phyloP scores from a whole-genome alignment of 2,329 filamentous ascomycete genomes.

The Lachnellula willkommii region DNA sequence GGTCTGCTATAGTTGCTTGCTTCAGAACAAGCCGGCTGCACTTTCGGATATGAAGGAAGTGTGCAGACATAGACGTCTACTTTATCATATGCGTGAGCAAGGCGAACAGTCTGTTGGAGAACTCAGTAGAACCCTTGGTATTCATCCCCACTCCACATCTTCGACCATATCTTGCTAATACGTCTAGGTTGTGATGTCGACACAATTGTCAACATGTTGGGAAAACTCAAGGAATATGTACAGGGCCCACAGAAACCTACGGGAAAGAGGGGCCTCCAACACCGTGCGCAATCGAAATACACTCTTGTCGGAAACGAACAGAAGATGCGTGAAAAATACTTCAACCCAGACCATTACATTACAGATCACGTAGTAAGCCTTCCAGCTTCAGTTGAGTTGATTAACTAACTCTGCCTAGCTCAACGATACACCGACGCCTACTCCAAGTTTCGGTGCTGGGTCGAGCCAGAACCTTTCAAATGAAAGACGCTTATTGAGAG shows the following conservation, averaged over 20 bases:
- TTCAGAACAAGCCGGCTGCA: not conserved
- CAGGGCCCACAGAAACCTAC: not conserved
- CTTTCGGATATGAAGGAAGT: constrained; percentile 7
- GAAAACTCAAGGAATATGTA: not conserved
- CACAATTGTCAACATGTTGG: not conserved
- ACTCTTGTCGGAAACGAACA: constrained; percentile 6
- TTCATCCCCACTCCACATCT: not conserved
- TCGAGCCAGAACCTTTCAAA: not conserved
- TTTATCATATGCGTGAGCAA: constrained; percentile 12
- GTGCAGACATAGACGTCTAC: constrained; percentile 12
- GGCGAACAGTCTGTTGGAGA: constrained; percentile 10
- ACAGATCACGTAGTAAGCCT: constrained; percentile 7
- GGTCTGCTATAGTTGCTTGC: constrained; percentile 20
- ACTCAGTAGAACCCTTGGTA: constrained; percentile 1
- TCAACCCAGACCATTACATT: constrained; percentile 11
- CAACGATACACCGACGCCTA: not conserved
- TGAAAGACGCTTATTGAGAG: not conserved
- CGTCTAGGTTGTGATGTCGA: not conserved
- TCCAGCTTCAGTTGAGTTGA: not conserved
- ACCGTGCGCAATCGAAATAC: constrained; percentile 1
- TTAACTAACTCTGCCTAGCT: not conserved
- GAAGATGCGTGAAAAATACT: constrained; percentile 8
- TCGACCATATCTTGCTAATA: not conserved
- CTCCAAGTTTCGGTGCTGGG: not conserved
- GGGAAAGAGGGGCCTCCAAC: not conserved